Evolutionary conservation across 1,284 basidiomycete genomes (phyloP), one percentile per base, ranked within the genome.

Genomic region (Ustilago xerochloae): DNA sequence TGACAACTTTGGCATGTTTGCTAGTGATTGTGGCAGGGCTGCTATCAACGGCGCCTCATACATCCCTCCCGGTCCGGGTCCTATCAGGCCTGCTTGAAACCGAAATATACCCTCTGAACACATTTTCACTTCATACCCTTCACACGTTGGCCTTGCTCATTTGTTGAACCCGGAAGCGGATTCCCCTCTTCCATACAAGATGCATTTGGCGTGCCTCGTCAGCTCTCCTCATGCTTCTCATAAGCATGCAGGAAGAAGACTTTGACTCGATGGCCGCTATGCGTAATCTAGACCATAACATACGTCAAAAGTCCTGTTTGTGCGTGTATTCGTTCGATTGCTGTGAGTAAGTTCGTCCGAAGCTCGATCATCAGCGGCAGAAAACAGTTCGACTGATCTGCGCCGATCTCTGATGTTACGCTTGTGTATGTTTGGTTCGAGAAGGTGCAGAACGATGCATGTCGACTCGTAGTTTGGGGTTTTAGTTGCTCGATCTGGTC

Each of bases 11-110:
- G 53, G 26, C 30, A 71, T 71, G 75, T 73, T 70, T 41, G 52
- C 54, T 4, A 70, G 66, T 51, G 66, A 59, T 3, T 75, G 72
- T 28, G 72, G 72, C 22, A 36, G 52, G 0, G 68, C 72, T 6
- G 72, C 72, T 9, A 55, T 75, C 20, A 53, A 12, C 12, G 72
- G 72, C 16, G 46, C 32, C 32, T 28, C 53, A 4, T 20, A 2
- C 24, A 33, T 62, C 7, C 58, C 62, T 36, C 12, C 43, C 9
- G 67, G 50, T 41, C 65, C 65, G 4, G 65, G 65, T 26, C 57
- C 67, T 15, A 33, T 60, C 7, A 41, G 54, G 29, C 56, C 61
- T 22, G 12, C 50, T 36, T 47, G 2, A 18, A 18, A 29, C 18
- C 9, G 33, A 36, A 10, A 28, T 18, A 18, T 18, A 26, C 1